A percentile compares a stretch with the other conserved stretches of the same genome.
These are phyloP conservation scores for Neurospora intermedia DNA, from an alignment of 495 filamentous ascomycete genomes.

Conservation along the genomic window DNA sequence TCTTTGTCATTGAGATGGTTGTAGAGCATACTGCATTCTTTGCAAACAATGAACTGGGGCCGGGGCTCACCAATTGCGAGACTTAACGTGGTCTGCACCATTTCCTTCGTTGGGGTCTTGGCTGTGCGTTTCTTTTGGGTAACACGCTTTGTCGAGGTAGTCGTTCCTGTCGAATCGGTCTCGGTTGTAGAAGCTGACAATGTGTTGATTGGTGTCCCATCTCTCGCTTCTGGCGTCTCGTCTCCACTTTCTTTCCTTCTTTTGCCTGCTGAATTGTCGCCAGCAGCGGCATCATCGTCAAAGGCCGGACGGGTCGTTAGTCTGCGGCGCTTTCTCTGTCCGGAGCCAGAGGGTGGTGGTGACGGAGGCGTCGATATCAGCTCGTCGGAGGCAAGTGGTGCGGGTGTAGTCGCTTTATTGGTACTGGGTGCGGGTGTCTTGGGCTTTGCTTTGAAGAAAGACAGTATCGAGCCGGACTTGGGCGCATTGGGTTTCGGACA, in stretches of 20 bases:
- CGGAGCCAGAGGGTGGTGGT: constrained; percentile 7
- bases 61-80: constrained; percentile 21
- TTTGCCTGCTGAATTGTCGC: neutral
- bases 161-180: neutral
- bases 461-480: constrained; percentile 29
- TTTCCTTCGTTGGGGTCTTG: constrained; percentile 15
- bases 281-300: neutral
- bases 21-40: constrained; percentile 35
- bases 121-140: neutral
- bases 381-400: neutral
- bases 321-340: constrained; percentile 21
- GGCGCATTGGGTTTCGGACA: neutral
- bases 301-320: constrained; percentile 22
- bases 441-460: constrained; percentile 28
- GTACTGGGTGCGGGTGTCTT: constrained; percentile 5
- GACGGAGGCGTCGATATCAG: constrained; percentile 12
- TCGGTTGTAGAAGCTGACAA: neutral
- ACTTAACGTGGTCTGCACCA: constrained; percentile 35
- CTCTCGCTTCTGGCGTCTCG: neutral
- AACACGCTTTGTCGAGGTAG: neutral
- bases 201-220: neutral
- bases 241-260: neutral
- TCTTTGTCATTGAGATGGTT: constrained; percentile 38
- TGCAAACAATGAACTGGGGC: constrained; percentile 33
- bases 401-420: neutral